Evolutionary conservation across 352 stramenopile genomes (phyloP).

Genomic region (Plasmopara muralis): DNA sequence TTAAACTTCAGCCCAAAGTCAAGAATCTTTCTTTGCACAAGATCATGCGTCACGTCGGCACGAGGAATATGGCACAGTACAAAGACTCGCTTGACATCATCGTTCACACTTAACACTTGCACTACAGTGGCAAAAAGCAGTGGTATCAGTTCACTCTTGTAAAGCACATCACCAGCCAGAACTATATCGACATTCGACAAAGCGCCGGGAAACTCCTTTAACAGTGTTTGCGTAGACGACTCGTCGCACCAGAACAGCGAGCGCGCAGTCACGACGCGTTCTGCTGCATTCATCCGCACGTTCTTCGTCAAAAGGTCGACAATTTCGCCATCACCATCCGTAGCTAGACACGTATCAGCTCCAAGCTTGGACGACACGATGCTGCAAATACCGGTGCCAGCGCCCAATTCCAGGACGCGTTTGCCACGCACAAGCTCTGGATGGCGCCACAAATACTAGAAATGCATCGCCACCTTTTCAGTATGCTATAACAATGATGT

Average conservation of each 20-base stretch:
- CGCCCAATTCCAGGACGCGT: slow-evolving; percentile 58
- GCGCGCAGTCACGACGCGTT: slow-evolving; percentile 21
- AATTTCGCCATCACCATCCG: slow-evolving; percentile 60
- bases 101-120: slow-evolving; percentile 19
- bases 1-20: slow-evolving; percentile 36
- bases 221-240: slow-evolving; percentile 27
- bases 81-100: slow-evolving; percentile 21
- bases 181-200: slow-evolving; percentile 41
- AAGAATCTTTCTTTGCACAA: slow-evolving; percentile 40
- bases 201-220: slow-evolving; percentile 23
- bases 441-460: slow-evolving; percentile 43
- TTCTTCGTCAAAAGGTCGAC: slow-evolving; percentile 47
- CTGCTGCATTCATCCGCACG: slow-evolving; percentile 32
- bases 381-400: slow-evolving; percentile 64
- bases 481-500: not conserved
- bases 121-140: slow-evolving; percentile 57
- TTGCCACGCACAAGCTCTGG: slow-evolving; percentile 39
- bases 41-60: slow-evolving; percentile 56
- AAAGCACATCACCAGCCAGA: slow-evolving; percentile 70
- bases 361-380: slow-evolving; percentile 58
- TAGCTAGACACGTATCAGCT: slow-evolving; percentile 39
- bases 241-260: slow-evolving; percentile 58
- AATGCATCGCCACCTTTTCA: slow-evolving; percentile 3
- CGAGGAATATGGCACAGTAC: slow-evolving; percentile 70
- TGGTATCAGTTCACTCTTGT: slow-evolving; percentile 60